These are phyloP conservation scores for Symbiodinium pilosum DNA, from an alignment of 73 alveolate genomes.

Conservation along the genomic window DNA sequence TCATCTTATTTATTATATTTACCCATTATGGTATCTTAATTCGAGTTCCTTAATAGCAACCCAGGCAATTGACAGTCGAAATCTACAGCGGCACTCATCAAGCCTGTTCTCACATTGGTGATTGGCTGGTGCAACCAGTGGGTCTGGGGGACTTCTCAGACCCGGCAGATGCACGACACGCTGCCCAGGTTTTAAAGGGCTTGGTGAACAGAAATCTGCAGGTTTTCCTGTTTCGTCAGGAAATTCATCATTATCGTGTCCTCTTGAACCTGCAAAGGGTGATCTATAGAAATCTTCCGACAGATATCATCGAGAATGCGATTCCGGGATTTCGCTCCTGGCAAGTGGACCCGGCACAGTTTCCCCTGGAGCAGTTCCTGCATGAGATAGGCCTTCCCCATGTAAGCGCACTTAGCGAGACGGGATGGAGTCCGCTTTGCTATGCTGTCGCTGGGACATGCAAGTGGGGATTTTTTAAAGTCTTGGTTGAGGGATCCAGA, in stretches of 20 bases:
- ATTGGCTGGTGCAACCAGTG: background rate
- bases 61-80: background rate
- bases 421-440: too few relatives aligned
- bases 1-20: too few relatives aligned
- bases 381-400: conserved; percentile 12
- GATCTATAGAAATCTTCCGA: background rate
- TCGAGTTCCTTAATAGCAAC: too few relatives aligned
- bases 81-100: conserved; percentile 8
- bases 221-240: background rate
- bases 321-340: background rate
- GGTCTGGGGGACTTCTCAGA: background rate
- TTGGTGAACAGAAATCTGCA: background rate
- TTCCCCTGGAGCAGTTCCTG: background rate
- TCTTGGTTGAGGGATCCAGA: too few relatives aligned
- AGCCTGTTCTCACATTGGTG: background rate
- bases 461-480: too few relatives aligned
- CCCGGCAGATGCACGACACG: background rate
- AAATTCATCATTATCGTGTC: background rate
- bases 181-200: background rate
- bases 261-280: background rate
- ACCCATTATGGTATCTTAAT: too few relatives aligned
- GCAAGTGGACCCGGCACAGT: background rate
- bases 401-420: too few relatives aligned
- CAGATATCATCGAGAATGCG: background rate
- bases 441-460: too few relatives aligned